A percentile compares a stretch with the other conserved stretches of the same genome.
phyloP scores from a whole-genome alignment of 441 rosid species.

The Macaranga tanarius region DNA sequence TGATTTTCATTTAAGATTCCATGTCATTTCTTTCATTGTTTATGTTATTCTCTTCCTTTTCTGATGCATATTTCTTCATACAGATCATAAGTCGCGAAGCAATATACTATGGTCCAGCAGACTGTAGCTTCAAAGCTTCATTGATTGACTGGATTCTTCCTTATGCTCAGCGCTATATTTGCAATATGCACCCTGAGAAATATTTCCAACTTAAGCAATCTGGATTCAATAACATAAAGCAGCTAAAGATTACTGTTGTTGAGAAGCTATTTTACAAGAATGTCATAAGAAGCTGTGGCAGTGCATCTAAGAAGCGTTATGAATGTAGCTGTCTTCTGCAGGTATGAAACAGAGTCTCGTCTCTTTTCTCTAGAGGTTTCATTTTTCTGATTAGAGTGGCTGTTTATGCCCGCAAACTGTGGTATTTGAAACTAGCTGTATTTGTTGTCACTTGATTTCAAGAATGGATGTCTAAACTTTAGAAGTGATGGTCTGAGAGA shows the following conservation, averaged over 20 bases:
- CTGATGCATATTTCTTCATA: constrained; percentile 20
- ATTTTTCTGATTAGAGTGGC: neutral
- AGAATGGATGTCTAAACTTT: neutral
- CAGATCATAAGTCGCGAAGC: constrained; percentile 89
- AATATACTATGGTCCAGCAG: constrained; percentile 49
- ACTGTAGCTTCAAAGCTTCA: constrained; percentile 50
- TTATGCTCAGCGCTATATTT: constrained; percentile 86
- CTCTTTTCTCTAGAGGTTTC: neutral
- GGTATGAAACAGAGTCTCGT: constrained; percentile 43
- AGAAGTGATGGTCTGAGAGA: neutral
- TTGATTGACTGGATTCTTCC: constrained; percentile 89
- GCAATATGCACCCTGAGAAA: constrained; percentile 51
- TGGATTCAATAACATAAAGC: constrained; percentile 47
- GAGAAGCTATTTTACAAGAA: constrained; percentile 67
- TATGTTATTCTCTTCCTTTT: neutral
- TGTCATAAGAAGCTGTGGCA: constrained; percentile 49
- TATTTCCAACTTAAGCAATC: constrained; percentile 55
- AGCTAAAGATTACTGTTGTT: constrained; percentile 59
- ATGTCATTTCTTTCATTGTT: neutral
- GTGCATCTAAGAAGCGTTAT: constrained; percentile 48
- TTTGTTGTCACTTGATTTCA: neutral
- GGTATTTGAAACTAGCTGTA: neutral
- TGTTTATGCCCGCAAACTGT: neutral
- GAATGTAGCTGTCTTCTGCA: constrained; percentile 74
- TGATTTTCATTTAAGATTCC: neutral